Conservation (phyloP, 2,329 filamentous ascomycete genomes). For the Thielaviopsis populi region DNA sequence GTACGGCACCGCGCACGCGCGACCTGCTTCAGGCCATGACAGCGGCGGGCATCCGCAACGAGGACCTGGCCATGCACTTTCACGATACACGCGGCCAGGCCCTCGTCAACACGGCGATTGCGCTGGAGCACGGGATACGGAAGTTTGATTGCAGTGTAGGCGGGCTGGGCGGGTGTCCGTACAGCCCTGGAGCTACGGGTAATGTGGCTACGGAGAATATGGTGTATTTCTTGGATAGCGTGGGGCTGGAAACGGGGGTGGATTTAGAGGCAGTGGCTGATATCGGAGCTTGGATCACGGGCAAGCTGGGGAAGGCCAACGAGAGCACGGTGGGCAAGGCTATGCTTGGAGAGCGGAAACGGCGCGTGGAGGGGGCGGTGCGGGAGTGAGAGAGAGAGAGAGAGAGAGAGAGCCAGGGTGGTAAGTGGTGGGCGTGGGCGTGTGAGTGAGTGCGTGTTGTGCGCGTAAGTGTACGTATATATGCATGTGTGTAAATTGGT, state of each 20-base stretch:
- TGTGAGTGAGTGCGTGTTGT: not conserved
- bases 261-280: constrained; percentile 50
- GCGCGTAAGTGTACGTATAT: too few relatives aligned
- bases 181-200: constrained; percentile 70
- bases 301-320: constrained; percentile 46
- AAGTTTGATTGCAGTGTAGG: constrained; percentile 69
- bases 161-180: constrained; percentile 72
- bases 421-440: not conserved
- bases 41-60: constrained; percentile 51
- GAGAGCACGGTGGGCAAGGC: constrained; percentile 54
- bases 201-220: constrained; percentile 78
- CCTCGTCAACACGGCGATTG: constrained; percentile 65
- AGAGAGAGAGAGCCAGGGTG: not conserved
- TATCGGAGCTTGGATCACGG: constrained; percentile 58
- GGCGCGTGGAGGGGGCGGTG: not conserved
- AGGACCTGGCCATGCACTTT: constrained; percentile 69
- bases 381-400: not conserved
- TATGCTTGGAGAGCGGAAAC: constrained; percentile 35
- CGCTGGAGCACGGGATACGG: constrained; percentile 60
- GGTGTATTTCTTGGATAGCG: constrained; percentile 59
- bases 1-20: constrained; percentile 56
- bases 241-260: constrained; percentile 62
- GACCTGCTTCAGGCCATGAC: constrained; percentile 49
- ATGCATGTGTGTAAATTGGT: too few relatives aligned
- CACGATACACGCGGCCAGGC: constrained; percentile 82